phyloP scores from a whole-genome alignment of 495 filamentous ascomycete genomes.

The Penicillium paradoxum region DNA sequence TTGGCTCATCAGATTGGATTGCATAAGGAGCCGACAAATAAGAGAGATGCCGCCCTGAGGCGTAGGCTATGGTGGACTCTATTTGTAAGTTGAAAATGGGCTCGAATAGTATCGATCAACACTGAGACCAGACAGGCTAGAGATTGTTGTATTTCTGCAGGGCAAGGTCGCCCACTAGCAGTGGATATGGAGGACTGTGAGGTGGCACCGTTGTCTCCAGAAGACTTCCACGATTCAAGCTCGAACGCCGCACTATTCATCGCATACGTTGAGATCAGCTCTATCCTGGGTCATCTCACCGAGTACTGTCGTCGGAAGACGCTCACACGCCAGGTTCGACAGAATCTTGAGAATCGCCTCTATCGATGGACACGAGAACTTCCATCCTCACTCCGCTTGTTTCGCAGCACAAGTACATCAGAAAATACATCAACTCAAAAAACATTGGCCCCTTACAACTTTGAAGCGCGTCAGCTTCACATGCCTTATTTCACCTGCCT shows the following conservation, averaged over 20 bases:
- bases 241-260: slow-evolving; percentile 16
- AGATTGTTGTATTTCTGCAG: slow-evolving; percentile 26
- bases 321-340: slow-evolving; percentile 15
- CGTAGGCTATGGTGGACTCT: slow-evolving; percentile 27
- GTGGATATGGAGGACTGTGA: slow-evolving; percentile 22
- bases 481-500: slow-evolving; percentile 25
- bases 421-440: not conserved
- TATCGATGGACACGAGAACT: slow-evolving; percentile 21
- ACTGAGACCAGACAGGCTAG: slow-evolving; percentile 16
- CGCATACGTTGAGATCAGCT: slow-evolving; percentile 24
- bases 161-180: slow-evolving; percentile 23
- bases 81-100: slow-evolving; percentile 13
- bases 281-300: slow-evolving; percentile 22
- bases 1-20: slow-evolving; percentile 26
- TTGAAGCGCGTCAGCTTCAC: slow-evolving; percentile 22
- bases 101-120: too few species aligned
- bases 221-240: slow-evolving; percentile 20
- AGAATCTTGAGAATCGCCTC: slow-evolving; percentile 16
- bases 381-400: slow-evolving; percentile 16
- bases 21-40: slow-evolving; percentile 20
- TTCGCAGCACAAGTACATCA: not conserved
- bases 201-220: slow-evolving; percentile 13
- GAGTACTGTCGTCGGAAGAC: slow-evolving; percentile 18
- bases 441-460: slow-evolving; percentile 11
- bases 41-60: slow-evolving; percentile 14